Conservation (phyloP, 345 rosid genomes). For the Aethionema arabicum region DNA sequence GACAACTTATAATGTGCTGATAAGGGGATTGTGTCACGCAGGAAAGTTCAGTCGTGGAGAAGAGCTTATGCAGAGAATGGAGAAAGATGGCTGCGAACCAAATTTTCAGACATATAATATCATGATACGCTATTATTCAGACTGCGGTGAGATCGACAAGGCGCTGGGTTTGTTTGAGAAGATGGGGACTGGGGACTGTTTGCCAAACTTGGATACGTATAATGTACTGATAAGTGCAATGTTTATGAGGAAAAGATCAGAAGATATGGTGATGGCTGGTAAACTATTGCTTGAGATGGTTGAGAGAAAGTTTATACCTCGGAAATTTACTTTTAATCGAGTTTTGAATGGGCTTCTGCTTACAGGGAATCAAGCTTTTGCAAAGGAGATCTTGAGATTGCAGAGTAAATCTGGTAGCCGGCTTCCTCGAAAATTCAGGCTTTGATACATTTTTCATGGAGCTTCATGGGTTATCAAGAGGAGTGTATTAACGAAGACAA, state of each 20-base stretch:
- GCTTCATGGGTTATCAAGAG: slow-evolving; percentile 15
- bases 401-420: slow-evolving; percentile 62
- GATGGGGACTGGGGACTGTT: slow-evolving; percentile 62
- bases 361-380: slow-evolving; percentile 79
- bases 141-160: slow-evolving; percentile 67
- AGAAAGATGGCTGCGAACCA: slow-evolving; percentile 57
- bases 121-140: slow-evolving; percentile 63
- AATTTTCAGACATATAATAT: slow-evolving; percentile 83
- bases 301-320: slow-evolving; percentile 84
- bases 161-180: slow-evolving; percentile 62
- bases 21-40: slow-evolving; percentile 77
- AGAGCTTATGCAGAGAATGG: slow-evolving; percentile 67
- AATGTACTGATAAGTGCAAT: slow-evolving; percentile 75
- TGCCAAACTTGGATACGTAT: slow-evolving; percentile 88
- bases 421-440: slow-evolving; percentile 49
- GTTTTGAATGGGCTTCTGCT: slow-evolving; percentile 80
- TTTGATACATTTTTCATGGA: not conserved
- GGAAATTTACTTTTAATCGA: slow-evolving; percentile 68
- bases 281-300: slow-evolving; percentile 84
- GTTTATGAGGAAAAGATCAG: slow-evolving; percentile 80
- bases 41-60: slow-evolving; percentile 63
- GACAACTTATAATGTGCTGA: slow-evolving; percentile 66
- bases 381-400: slow-evolving; percentile 66
- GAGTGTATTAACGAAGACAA: not conserved
- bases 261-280: slow-evolving; percentile 79